Evolutionary conservation across 1,139 yeast genomes (phyloP).

Genomic region (Hansenula sp.): DNA sequence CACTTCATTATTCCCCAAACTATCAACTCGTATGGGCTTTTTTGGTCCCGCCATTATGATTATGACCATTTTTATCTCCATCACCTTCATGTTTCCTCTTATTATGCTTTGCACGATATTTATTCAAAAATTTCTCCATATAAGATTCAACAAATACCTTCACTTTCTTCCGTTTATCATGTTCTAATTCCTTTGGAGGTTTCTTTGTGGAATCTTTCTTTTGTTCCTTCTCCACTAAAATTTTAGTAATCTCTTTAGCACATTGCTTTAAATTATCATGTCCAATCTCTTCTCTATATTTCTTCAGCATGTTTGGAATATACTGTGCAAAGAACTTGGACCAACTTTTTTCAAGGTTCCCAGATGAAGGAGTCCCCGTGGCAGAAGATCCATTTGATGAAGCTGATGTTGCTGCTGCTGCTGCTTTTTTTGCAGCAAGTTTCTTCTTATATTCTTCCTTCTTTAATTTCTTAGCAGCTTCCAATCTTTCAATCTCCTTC

Average conservation of each 20-base stretch:
- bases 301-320: conserved; percentile 76
- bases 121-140: conserved; percentile 69
- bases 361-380: too few relatives aligned
- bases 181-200: conserved; percentile 56
- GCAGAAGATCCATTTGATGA: too few relatives aligned
- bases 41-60: conserved; percentile 4
- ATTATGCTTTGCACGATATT: conserved; percentile 34
- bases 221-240: conserved; percentile 60
- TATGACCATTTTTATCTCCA: conserved; percentile 4
- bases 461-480: conserved; percentile 23
- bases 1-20: not conserved
- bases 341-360: conserved; percentile 52
- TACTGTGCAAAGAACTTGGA: conserved; percentile 60
- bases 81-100: conserved; percentile 21
- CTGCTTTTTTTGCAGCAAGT: conserved; percentile 16
- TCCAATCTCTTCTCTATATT: conserved; percentile 62
- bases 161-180: conserved; percentile 63
- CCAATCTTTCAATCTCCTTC: conserved; percentile 18
- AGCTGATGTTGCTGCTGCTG: conserved; percentile 2
- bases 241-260: conserved; percentile 70
- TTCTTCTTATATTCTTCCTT: conserved; percentile 24
- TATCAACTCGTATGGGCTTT: not conserved
- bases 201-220: conserved; percentile 32
- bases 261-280: conserved; percentile 72
- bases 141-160: conserved; percentile 59